phyloP scores from a whole-genome alignment of 2,329 filamentous ascomycete genomes.

The Colletotrichum tropicicola region DNA sequence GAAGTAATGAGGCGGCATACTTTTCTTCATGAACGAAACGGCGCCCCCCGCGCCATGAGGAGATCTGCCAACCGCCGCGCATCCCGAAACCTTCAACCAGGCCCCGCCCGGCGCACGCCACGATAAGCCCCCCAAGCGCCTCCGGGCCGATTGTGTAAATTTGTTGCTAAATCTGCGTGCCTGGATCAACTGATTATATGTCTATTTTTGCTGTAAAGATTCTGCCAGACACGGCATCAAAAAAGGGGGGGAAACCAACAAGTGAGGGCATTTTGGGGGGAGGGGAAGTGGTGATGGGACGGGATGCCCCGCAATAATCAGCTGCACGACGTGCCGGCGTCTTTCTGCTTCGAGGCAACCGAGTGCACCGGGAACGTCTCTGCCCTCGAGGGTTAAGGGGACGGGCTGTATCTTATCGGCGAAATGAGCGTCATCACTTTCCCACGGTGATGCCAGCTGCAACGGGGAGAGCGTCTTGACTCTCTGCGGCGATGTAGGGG shows the following conservation, averaged over 20 bases:
- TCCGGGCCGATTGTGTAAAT: not conserved
- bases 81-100: not conserved
- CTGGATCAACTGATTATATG: too few relatives aligned
- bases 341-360: conserved; percentile 22
- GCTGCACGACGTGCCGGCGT: conserved; percentile 12
- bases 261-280: conserved; percentile 1
- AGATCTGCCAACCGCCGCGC: not conserved
- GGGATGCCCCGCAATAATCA: not conserved
- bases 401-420: conserved; percentile 16
- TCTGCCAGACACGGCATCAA: not conserved
- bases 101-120: not conserved
- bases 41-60: not conserved
- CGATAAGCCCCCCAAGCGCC: conserved; percentile 10
- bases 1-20: too few relatives aligned
- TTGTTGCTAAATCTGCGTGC: too few relatives aligned
- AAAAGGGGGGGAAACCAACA: not conserved
- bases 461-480: too few relatives aligned
- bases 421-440: not conserved
- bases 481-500: not conserved
- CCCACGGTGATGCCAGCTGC: conserved; percentile 1
- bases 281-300: too few relatives aligned
- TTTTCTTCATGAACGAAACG: not conserved
- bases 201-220: not conserved
- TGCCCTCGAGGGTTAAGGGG: not conserved
- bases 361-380: not conserved